A percentile compares a stretch with the other conserved stretches of the same genome.
These are phyloP conservation scores for Panaeolus papilionaceus DNA, from an alignment of 768 basidiomycete species.

Conservation along the genomic window DNA sequence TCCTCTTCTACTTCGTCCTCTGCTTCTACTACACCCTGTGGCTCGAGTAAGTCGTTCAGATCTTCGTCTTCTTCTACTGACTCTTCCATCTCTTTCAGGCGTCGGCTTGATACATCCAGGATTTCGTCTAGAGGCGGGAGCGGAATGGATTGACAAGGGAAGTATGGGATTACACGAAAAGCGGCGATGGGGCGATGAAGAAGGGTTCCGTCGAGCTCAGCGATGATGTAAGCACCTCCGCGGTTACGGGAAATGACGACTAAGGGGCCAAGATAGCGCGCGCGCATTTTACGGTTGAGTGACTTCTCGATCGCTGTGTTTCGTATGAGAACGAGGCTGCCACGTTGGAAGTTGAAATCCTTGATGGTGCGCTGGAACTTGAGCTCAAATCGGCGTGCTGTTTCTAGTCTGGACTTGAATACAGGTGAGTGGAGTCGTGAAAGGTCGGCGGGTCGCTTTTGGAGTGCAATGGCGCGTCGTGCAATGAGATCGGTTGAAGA, in stretches of 20 bases:
- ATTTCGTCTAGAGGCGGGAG: no score
- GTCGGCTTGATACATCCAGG: no score
- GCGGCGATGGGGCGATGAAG: conserved; percentile 27
- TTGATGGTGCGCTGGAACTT: conserved; percentile 26
- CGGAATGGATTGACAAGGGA: conserved; percentile 16
- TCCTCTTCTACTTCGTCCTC: no score
- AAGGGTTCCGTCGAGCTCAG: conserved; percentile 34
- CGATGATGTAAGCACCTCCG: conserved; percentile 34
- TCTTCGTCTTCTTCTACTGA: no score
- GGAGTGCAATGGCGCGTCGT: conserved; percentile 24
- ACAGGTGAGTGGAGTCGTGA: conserved; percentile 20
- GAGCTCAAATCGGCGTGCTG: conserved; percentile 30
- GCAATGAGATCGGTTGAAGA: conserved; percentile 32
- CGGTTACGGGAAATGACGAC: conserved; percentile 34
- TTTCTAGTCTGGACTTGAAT: conserved; percentile 18
- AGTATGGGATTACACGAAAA: conserved; percentile 34
- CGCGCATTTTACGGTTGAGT: conserved; percentile 32
- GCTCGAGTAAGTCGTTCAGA: no score
- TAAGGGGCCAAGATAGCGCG: conserved; percentile 41
- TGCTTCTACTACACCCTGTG: no score
- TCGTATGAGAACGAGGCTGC: conserved; percentile 34
- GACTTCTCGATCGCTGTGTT: conserved; percentile 37
- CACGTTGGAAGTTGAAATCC: conserved; percentile 16
- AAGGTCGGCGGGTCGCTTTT: conserved; percentile 25
- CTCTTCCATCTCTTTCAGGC: no score